Percentiles rank a stretch among this genome's conserved stretches.
These are phyloP conservation scores for Colletotrichum tabaci DNA, from an alignment of 2,329 filamentous ascomycete species.

Conservation along the genomic window DNA sequence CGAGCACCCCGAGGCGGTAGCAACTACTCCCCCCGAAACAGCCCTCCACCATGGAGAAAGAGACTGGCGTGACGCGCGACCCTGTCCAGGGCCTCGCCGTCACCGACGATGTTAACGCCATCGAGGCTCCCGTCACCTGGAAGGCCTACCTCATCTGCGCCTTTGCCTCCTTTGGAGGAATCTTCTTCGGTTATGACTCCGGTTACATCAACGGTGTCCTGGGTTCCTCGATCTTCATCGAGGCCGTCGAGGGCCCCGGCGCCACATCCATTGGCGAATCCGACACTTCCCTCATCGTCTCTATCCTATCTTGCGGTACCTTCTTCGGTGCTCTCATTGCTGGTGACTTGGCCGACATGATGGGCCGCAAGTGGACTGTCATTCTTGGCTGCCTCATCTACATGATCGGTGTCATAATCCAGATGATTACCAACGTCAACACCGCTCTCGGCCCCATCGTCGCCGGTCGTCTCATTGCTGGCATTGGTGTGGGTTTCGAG, in stretches of 20 bases:
- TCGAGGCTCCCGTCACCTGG: conserved; percentile 78
- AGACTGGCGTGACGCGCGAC: conserved; percentile 36
- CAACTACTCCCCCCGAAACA: background rate
- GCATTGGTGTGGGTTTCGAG: conserved; percentile 85
- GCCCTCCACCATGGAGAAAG: conserved; percentile 37
- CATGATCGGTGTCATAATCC: conserved; percentile 76
- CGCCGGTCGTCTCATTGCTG: conserved; percentile 81
- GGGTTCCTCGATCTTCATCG: conserved; percentile 66
- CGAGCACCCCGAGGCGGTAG: conserved; percentile 17
- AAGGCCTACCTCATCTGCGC: conserved; percentile 80
- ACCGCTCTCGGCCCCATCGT: conserved; percentile 74
- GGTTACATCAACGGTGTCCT: conserved; percentile 81
- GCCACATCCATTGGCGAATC: conserved; percentile 54
- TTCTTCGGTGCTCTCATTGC: conserved; percentile 86
- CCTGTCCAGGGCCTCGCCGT: conserved; percentile 51
- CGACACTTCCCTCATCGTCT: conserved; percentile 74
- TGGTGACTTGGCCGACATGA: conserved; percentile 82
- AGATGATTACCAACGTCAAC: conserved; percentile 67
- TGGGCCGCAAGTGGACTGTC: conserved; percentile 81
- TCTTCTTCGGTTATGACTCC: conserved; percentile 86
- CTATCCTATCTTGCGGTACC: conserved; percentile 83
- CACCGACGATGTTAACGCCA: conserved; percentile 68
- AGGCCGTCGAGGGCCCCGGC: conserved; percentile 62
- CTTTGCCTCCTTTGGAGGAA: conserved; percentile 80
- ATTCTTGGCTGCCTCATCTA: conserved; percentile 81